These are phyloP conservation scores for Fusarium robinianum DNA, from an alignment of 2,329 filamentous ascomycete species.

Conservation along the genomic window DNA sequence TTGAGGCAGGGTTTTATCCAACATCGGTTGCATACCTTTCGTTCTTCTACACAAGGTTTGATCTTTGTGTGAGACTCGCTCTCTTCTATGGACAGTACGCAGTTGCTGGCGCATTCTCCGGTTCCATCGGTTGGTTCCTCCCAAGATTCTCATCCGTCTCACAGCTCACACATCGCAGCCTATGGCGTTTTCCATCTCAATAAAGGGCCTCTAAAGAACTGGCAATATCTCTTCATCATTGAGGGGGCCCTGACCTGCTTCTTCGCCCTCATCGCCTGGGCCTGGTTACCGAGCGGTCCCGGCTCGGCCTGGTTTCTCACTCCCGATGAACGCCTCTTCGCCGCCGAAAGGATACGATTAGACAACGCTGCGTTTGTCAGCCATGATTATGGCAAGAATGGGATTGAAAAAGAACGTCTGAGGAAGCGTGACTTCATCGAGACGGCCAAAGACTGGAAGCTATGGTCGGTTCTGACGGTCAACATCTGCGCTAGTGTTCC, in stretches of 20 bases:
- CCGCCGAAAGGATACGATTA: slow-evolving; percentile 28
- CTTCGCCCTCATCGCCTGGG: slow-evolving; percentile 35
- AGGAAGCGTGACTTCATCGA: slow-evolving; percentile 32
- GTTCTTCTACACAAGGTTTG: slow-evolving; percentile 34
- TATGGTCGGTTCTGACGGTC: slow-evolving; percentile 33
- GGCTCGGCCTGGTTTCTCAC: slow-evolving; percentile 36
- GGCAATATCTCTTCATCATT: slow-evolving; percentile 72
- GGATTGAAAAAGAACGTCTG: slow-evolving; percentile 31
- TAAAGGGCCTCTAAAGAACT: slow-evolving; percentile 53
- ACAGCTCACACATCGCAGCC: slow-evolving; percentile 20
- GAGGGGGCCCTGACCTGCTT: slow-evolving; percentile 56
- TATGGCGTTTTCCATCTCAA: slow-evolving; percentile 37
- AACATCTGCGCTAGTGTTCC: slow-evolving; percentile 38
- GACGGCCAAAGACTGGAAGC: slow-evolving; percentile 36
- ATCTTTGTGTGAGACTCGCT: slow-evolving; percentile 34
- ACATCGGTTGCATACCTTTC: slow-evolving; percentile 37
- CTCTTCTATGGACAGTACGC: slow-evolving; percentile 39
- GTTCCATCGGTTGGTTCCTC: slow-evolving; percentile 31
- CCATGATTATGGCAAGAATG: slow-evolving; percentile 36
- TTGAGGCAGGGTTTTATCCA: slow-evolving; percentile 38
- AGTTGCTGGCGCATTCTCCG: slow-evolving; percentile 35
- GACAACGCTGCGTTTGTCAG: slow-evolving; percentile 34
- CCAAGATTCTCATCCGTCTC: background rate
- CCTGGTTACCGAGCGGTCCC: slow-evolving; percentile 33
- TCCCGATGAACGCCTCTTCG: slow-evolving; percentile 28